Conservation (phyloP, 2,329 filamentous ascomycete genomes). For the Keithomyces neogunnii region DNA sequence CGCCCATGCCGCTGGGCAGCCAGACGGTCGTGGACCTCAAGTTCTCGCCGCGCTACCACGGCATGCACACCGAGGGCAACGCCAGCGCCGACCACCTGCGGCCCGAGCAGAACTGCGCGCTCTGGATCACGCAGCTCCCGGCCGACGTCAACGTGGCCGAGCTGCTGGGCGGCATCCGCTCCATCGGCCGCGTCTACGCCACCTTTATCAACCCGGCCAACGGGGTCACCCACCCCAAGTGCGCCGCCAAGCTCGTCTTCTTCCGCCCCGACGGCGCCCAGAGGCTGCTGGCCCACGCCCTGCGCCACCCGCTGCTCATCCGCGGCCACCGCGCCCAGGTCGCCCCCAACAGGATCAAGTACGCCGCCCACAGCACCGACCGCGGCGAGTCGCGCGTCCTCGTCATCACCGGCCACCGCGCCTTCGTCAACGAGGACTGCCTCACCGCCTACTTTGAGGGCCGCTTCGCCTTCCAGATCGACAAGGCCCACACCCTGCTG, state of each 20-base stretch:
- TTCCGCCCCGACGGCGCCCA: constrained; percentile 33
- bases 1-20: constrained; percentile 4
- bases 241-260: constrained; percentile 43
- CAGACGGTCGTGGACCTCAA: constrained; percentile 3
- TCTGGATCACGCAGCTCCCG: constrained; percentile 46
- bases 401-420: constrained; percentile 35
- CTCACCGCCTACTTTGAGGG: constrained; percentile 32
- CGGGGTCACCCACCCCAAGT: constrained; percentile 22
- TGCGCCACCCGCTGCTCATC: constrained; percentile 25
- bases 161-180: constrained; percentile 35
- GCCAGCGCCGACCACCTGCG: constrained; percentile 24
- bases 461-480: constrained; percentile 39
- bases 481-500: constrained; percentile 28
- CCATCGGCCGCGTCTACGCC: constrained; percentile 42
- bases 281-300: constrained; percentile 14
- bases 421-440: constrained; percentile 32
- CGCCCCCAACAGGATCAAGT: constrained; percentile 40
- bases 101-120: constrained; percentile 35
- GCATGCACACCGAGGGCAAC: constrained; percentile 26
- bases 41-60: constrained; percentile 28
- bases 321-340: constrained; percentile 28
- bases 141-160: constrained; percentile 30
- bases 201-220: constrained; percentile 42
- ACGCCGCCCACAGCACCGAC: constrained; percentile 18
- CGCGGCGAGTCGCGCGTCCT: constrained; percentile 37